Evolutionary conservation across 805 yeast genomes (phyloP), one percentile per base, ranked within the genome.

Genomic region (Wickerhamiella brachini): DNA sequence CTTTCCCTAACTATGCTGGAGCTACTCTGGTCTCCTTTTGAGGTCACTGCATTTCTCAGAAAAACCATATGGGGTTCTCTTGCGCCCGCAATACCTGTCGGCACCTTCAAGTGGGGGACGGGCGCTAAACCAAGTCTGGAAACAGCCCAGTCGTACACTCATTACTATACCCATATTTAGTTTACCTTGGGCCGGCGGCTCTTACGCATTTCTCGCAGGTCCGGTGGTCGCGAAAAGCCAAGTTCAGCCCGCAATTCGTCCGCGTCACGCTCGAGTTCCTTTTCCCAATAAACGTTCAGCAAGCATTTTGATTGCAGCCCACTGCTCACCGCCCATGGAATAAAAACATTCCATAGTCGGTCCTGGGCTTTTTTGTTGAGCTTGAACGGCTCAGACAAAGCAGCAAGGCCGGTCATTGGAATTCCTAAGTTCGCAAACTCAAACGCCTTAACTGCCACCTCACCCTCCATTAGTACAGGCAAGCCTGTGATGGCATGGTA

Each of bases 391-490:
- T 96, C 95, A 56, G 87, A 76, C n/a, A 85, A 59, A 0, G 95
- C 89, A 0, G 96, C 97, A 48, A 93, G 65, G 0, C 95, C 95
- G 2, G 96, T 88, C 94, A 90, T 89, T 13, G 97, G 97, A 45
- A 93, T 78, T 4, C 95, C 94, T 53, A 90, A 76, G 65, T 93
- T 90, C 62, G 93, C 83, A 61, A 81, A 94, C 66, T 90, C 98
- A 58, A 93, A 80, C 46, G 88, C 83, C 66, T 93, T 93, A 18
- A 93, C 83, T 0, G 96, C 87, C 49, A 93, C 82, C 63, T 93
- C 98, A n/a, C 98, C 98, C 62, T 93, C 97, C 56, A 93, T 78
- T 44, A 85, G 81, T 46, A 89, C 85, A 0, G 97, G 97, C 48
- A 86, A 72, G 15, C 94, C 90, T 0, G 94, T 83, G 26, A 93